phyloP scores from a whole-genome alignment of 1,139 yeast species.

The Sugiyamaella pinicola region DNA sequence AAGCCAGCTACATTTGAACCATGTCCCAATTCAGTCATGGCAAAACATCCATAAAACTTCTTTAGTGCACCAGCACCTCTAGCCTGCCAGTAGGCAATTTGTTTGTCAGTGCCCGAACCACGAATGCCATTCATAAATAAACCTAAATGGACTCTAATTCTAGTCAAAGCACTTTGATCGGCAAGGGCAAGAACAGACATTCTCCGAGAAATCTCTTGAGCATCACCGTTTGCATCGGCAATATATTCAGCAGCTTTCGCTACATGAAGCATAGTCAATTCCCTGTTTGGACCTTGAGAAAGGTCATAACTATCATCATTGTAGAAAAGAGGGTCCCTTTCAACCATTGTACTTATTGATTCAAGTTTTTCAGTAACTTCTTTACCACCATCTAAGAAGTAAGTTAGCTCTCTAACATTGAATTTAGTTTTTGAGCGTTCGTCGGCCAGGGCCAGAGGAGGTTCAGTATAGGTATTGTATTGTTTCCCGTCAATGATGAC shows the following conservation, averaged over 20 bases:
- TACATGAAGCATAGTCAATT: conserved; percentile 55
- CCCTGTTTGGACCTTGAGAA: conserved; percentile 53
- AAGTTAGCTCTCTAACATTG: conserved; percentile 52
- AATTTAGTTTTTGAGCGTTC: conserved; percentile 55
- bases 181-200: conserved; percentile 48
- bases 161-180: conserved; percentile 66
- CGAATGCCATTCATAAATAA: conserved; percentile 67
- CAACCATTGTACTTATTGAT: conserved; percentile 50
- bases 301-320: conserved; percentile 56
- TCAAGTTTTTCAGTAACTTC: conserved; percentile 50
- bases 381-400: conserved; percentile 59
- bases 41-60: conserved; percentile 85
- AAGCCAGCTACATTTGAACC: conserved; percentile 92
- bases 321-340: conserved; percentile 60
- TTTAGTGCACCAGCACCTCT: conserved; percentile 67
- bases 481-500: conserved; percentile 37
- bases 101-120: conserved; percentile 70
- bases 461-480: conserved; percentile 42
- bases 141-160: conserved; percentile 72
- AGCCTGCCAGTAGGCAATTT: conserved; percentile 67
- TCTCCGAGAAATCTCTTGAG: conserved; percentile 44
- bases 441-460: conserved; percentile 44
- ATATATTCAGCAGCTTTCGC: conserved; percentile 52
- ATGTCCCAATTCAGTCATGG: conserved; percentile 93
- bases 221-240: conserved; percentile 48